These are phyloP conservation scores for Candida dajiaensis DNA, from an alignment of 805 yeast species.

Conservation along the genomic window DNA sequence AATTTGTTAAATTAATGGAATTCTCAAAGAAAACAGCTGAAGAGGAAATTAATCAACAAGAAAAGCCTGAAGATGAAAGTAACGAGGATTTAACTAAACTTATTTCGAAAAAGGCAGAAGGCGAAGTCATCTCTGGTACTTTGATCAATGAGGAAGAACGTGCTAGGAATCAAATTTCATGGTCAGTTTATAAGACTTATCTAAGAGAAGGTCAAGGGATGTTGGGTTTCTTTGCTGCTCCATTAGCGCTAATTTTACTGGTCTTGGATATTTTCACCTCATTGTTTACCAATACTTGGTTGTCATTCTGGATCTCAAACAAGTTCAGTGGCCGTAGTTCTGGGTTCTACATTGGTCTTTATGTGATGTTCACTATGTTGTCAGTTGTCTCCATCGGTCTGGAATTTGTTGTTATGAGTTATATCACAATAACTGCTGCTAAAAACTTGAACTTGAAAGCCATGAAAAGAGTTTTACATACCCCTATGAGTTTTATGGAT, in stretches of 20 bases:
- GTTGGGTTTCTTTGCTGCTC: constrained; percentile 27
- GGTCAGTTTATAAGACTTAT: constrained; percentile 45
- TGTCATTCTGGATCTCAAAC: constrained; percentile 71
- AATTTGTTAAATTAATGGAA: constrained; percentile 44
- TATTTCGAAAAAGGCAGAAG: constrained; percentile 16
- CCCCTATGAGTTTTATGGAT: constrained; percentile 82
- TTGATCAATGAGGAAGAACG: constrained; percentile 46
- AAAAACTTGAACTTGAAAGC: constrained; percentile 57
- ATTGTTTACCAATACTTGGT: constrained; percentile 67
- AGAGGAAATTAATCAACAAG: constrained; percentile 13
- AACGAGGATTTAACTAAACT: constrained; percentile 17
- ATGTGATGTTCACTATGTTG: constrained; percentile 53
- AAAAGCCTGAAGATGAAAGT: constrained; percentile 19
- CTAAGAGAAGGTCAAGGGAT: constrained; percentile 50
- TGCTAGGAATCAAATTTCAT: constrained; percentile 49
- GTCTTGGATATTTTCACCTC: constrained; percentile 42
- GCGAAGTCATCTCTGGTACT: constrained; percentile 27
- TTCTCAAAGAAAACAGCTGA: constrained; percentile 26
- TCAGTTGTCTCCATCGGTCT: constrained; percentile 37
- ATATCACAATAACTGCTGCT: constrained; percentile 49
- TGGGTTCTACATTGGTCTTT: constrained; percentile 68
- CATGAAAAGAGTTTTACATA: constrained; percentile 51
- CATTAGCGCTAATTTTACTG: constrained; percentile 21
- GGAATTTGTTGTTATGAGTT: constrained; percentile 42
- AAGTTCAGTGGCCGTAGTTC: constrained; percentile 42